These are phyloP conservation scores for Tylopilus sp. DNA, from an alignment of 1,284 basidiomycete genomes.

Conservation along the genomic window DNA sequence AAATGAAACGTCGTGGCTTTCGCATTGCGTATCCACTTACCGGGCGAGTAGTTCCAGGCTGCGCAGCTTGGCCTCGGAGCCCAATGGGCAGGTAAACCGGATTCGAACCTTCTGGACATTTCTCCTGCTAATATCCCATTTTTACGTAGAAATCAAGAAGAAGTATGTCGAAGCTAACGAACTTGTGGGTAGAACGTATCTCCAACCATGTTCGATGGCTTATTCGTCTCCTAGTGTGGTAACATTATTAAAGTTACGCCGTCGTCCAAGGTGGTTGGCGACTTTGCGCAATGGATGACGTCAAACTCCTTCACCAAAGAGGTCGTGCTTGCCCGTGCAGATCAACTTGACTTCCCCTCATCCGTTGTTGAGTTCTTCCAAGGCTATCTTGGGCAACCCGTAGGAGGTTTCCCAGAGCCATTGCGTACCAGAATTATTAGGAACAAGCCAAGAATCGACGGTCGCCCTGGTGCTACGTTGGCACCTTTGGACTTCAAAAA, in stretches of 20 bases:
- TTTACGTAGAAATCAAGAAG: conserved; percentile 83
- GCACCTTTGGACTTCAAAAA: conserved; percentile 92
- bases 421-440: conserved; percentile 90
- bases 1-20: conserved; percentile 12
- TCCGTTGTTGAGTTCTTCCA: conserved; percentile 97
- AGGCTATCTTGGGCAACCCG: conserved; percentile 94
- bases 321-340: conserved; percentile 84
- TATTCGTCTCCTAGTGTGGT: conserved; percentile 64
- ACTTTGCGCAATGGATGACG: conserved; percentile 99
- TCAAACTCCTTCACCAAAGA: conserved; percentile 87
- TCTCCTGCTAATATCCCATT: conserved; percentile 10
- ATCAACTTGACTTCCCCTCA: conserved; percentile 94
- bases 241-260: conserved; percentile 99
- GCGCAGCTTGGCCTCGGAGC: conserved; percentile 95
- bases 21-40: conserved; percentile 19
- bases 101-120: conserved; percentile 6
- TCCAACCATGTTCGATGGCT: conserved; percentile 11
- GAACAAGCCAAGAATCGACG: conserved; percentile 91
- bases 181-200: conserved; percentile 52
- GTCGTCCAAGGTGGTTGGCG: conserved; percentile 98
- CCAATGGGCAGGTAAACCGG: conserved; percentile 79
- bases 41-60: conserved; percentile 84
- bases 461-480: conserved; percentile 86
- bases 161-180: conserved; percentile 98
- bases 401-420: conserved; percentile 98